These are phyloP conservation scores for Hibiscus tridactylites DNA, from an alignment of 345 rosid species.

Conservation along the genomic window DNA sequence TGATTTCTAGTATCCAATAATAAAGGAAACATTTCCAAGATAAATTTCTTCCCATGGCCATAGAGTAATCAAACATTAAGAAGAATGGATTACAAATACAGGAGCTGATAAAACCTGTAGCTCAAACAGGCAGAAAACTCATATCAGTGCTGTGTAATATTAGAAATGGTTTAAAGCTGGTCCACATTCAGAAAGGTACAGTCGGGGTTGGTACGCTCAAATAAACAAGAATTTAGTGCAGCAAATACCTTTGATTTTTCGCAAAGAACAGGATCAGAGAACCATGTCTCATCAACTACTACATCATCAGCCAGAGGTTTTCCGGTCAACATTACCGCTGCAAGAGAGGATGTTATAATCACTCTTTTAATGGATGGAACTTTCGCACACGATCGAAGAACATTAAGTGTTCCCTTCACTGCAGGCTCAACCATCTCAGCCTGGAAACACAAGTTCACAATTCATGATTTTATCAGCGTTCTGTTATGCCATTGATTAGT, in stretches of 20 bases:
- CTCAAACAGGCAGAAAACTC: too few relatives aligned
- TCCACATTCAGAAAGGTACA: not conserved
- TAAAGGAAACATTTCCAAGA: too few relatives aligned
- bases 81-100: too few relatives aligned
- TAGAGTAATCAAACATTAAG: too few relatives aligned
- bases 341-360: not conserved
- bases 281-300: conserved; percentile 1
- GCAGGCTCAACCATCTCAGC: not conserved
- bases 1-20: too few relatives aligned
- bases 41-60: too few relatives aligned
- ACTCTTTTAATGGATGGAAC: not conserved
- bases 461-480: not conserved
- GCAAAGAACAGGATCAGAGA: not conserved
- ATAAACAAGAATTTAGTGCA: not conserved
- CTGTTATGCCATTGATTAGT: too few relatives aligned
- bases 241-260: not conserved
- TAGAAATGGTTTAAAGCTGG: too few relatives aligned
- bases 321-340: not conserved
- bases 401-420: not conserved
- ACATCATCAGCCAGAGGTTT: not conserved
- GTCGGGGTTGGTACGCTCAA: not conserved
- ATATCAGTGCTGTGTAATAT: too few relatives aligned
- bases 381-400: not conserved
- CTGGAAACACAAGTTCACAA: not conserved
- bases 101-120: too few relatives aligned